Conservation (phyloP, 2,329 filamentous ascomycete genomes). For the Grosmannia huntii region DNA sequence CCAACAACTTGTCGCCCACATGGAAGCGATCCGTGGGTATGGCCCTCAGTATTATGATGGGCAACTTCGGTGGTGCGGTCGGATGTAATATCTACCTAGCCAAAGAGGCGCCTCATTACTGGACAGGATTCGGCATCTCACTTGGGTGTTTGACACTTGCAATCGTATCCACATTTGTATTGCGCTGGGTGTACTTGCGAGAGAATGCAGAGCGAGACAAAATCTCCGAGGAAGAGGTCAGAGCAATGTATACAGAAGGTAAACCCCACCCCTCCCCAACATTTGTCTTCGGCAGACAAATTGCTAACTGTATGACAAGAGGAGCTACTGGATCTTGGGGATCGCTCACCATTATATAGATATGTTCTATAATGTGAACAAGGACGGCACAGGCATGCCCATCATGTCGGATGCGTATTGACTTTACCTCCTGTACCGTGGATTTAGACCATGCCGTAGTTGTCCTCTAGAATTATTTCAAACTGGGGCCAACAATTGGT, state of each 20-base stretch:
- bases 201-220: slow-evolving; percentile 16
- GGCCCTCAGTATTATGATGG: neutral
- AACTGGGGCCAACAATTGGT: too few relatives aligned
- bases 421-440: too few relatives aligned
- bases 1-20: slow-evolving; percentile 9
- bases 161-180: neutral
- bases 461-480: too few relatives aligned
- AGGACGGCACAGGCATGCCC: neutral
- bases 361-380: slow-evolving; percentile 15
- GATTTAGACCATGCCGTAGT: too few relatives aligned
- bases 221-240: slow-evolving; percentile 16
- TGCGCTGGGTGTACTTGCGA: neutral
- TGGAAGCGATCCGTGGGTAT: slow-evolving; percentile 1
- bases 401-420: too few relatives aligned
- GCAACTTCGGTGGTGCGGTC: slow-evolving; percentile 30
- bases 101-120: slow-evolving; percentile 21
- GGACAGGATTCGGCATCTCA: slow-evolving; percentile 21
- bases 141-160: neutral
- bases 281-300: neutral
- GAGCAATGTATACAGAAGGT: slow-evolving; percentile 14
- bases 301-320: slow-evolving; percentile 6
- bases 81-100: slow-evolving; percentile 23
- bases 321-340: slow-evolving; percentile 19
- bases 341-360: slow-evolving; percentile 19
- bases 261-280: neutral